phyloP scores from a whole-genome alignment of 352 stramenopile genomes.

The Pythium brachiatum region DNA sequence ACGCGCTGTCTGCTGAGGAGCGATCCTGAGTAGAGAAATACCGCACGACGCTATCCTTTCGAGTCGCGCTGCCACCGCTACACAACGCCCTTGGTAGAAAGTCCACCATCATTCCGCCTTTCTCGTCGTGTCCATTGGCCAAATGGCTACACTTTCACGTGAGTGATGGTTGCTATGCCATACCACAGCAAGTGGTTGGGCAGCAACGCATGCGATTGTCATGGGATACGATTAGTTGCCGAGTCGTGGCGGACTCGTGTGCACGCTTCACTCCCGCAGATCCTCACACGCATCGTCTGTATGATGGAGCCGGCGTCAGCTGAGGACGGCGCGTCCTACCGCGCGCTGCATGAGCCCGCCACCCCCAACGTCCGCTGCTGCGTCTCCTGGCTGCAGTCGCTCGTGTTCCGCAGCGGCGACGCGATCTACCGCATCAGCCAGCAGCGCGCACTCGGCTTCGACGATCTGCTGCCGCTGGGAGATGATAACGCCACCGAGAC shows the following conservation, averaged over 20 bases:
- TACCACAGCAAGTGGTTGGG: background rate
- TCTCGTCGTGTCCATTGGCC: background rate
- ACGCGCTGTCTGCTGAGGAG: too few relatives aligned
- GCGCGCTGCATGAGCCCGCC: background rate
- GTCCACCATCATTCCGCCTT: background rate
- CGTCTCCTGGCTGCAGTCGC: background rate
- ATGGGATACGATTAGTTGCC: too few relatives aligned
- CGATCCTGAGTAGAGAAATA: too few relatives aligned
- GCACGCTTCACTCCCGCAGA: too few relatives aligned
- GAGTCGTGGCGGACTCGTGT: too few relatives aligned
- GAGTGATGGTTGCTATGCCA: background rate
- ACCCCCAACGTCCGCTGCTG: background rate
- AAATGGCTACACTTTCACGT: background rate
- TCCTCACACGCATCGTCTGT: too few relatives aligned
- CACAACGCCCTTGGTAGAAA: too few relatives aligned
- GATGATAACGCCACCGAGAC: slow-evolving; percentile 24
- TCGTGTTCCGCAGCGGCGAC: slow-evolving; percentile 9
- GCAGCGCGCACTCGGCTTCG: slow-evolving; percentile 35
- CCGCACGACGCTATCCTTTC: too few relatives aligned
- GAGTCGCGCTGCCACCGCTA: too few relatives aligned
- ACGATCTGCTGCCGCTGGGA: slow-evolving; percentile 44
- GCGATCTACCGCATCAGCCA: slow-evolving; percentile 29
- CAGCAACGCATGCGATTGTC: too few relatives aligned
- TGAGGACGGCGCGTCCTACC: background rate
- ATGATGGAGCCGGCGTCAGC: background rate